phyloP scores from a whole-genome alignment of 495 filamentous ascomycete genomes.

The Bombardia bombarda region DNA sequence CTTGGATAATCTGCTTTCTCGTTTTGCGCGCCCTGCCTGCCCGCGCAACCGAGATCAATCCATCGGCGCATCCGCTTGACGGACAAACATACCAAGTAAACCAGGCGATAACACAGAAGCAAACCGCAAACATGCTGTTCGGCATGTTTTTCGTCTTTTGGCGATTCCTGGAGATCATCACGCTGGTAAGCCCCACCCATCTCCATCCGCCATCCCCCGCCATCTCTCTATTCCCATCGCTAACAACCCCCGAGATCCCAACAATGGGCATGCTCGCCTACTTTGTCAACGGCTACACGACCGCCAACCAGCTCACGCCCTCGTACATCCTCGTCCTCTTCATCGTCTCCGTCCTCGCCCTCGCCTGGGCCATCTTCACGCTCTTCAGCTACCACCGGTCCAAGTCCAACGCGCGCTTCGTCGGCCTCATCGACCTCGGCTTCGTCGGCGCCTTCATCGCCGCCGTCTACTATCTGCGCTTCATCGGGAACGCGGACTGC shows the following conservation, averaged over 20 bases:
- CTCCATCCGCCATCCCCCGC: neutral
- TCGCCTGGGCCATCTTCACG: constrained; percentile 74
- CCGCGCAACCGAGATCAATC: no score
- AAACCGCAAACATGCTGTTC: constrained; percentile 55
- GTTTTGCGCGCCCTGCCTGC: no score
- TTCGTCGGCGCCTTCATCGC: constrained; percentile 83
- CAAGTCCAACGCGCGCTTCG: constrained; percentile 63
- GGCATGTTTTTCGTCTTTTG: constrained; percentile 78
- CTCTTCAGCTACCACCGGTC: constrained; percentile 72
- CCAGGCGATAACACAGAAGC: no score
- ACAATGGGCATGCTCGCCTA: constrained; percentile 83
- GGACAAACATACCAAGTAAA: no score
- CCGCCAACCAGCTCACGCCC: constrained; percentile 66
- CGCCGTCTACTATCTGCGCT: constrained; percentile 65
- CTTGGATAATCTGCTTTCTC: no score
- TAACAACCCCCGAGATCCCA: constrained; percentile 50
- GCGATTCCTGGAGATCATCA: constrained; percentile 74
- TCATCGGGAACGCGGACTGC: constrained; percentile 62
- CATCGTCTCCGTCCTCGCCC: constrained; percentile 74
- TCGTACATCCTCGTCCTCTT: constrained; percentile 79
- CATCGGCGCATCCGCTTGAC: neutral
- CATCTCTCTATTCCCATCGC: neutral
- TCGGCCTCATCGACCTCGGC: constrained; percentile 66
- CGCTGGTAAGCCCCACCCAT: constrained; percentile 42
- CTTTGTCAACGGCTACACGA: constrained; percentile 70